phyloP scores from a whole-genome alignment of 2,329 filamentous ascomycete species.

The Calonectria hongkongensis region DNA sequence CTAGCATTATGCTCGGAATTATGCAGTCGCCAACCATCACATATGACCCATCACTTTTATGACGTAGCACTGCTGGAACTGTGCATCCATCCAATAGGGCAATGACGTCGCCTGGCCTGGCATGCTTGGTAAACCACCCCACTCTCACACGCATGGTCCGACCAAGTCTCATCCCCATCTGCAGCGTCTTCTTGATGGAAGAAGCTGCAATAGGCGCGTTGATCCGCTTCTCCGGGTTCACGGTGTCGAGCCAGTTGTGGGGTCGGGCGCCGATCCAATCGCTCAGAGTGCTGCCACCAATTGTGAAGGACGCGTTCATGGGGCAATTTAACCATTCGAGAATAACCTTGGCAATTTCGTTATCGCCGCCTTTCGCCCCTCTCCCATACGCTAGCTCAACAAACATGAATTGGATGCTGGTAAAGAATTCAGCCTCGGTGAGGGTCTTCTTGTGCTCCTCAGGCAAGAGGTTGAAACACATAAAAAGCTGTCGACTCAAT shows the following conservation, averaged over 20 bases:
- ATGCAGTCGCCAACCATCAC: constrained; percentile 5
- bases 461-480: constrained; percentile 6
- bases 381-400: neutral
- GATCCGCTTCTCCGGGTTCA: neutral
- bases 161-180: constrained; percentile 18
- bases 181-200: neutral
- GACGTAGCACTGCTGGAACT: constrained; percentile 1
- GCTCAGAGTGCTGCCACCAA: neutral
- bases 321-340: constrained; percentile 1
- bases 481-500: neutral
- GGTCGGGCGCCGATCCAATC: neutral
- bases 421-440: neutral
- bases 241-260: neutral
- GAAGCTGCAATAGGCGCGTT: neutral
- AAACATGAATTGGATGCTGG: neutral
- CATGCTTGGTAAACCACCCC: constrained; percentile 12
- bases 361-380: too few species aligned
- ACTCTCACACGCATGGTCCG: constrained; percentile 6
- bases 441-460: neutral
- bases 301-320: constrained; percentile 7
- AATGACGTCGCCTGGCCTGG: constrained; percentile 2
- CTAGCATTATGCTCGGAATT: neutral
- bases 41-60: neutral
- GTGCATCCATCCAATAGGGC: neutral
- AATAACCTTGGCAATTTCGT: neutral